phyloP scores from a whole-genome alignment of 2,329 filamentous ascomycete genomes.

The Pseudopyrenochaeta lycopersici region DNA sequence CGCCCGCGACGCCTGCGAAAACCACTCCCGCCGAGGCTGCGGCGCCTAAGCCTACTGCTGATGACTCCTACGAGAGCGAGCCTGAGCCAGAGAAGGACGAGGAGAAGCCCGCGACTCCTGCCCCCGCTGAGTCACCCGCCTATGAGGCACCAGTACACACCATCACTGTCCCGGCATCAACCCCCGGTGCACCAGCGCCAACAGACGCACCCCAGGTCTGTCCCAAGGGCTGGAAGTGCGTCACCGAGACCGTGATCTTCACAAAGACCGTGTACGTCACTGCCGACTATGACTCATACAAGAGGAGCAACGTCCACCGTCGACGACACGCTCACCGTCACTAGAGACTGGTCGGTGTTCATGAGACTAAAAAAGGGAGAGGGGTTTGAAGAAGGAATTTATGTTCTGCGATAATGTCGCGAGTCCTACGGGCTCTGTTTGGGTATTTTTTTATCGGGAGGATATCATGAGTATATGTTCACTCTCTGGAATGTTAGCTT shows the following conservation, averaged over 20 bases:
- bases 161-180: slow-evolving; percentile 22
- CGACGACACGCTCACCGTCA: slow-evolving; percentile 7
- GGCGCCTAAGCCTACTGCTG: slow-evolving; percentile 16
- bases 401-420: slow-evolving; percentile 23
- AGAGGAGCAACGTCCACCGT: slow-evolving; percentile 11
- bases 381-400: slow-evolving; percentile 1
- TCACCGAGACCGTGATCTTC: slow-evolving; percentile 33
- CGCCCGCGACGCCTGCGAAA: slow-evolving; percentile 5
- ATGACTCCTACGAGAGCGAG: slow-evolving; percentile 15
- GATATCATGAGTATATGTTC: neutral
- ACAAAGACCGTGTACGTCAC: slow-evolving; percentile 40
- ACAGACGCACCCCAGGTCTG: slow-evolving; percentile 22
- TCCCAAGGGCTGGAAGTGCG: slow-evolving; percentile 32
- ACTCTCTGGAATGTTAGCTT: neutral
- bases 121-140: slow-evolving; percentile 1
- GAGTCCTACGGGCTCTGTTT: slow-evolving; percentile 23
- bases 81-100: slow-evolving; percentile 8
- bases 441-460: neutral
- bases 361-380: neutral
- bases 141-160: slow-evolving; percentile 15
- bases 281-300: slow-evolving; percentile 21
- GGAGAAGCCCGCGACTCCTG: slow-evolving; percentile 5
- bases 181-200: slow-evolving; percentile 28
- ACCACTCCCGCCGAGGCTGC: slow-evolving; percentile 7
- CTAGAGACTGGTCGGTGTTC: neutral